A percentile compares a stretch with the other conserved stretches of the same genome.
These are phyloP conservation scores for Stipa capillata DNA, from an alignment of 176 grass and related monocot species.

Conservation along the genomic window DNA sequence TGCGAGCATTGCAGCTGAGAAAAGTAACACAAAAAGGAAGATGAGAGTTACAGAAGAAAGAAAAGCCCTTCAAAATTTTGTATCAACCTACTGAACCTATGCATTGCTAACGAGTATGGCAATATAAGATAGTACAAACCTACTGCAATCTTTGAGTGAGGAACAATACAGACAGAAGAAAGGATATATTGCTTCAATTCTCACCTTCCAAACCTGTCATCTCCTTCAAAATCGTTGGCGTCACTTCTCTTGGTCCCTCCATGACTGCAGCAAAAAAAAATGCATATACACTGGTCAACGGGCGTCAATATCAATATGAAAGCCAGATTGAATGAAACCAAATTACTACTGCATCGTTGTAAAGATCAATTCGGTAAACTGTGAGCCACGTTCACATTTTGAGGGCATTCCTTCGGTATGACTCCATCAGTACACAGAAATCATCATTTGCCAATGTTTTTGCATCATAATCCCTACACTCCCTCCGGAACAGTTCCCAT, in stretches of 20 bases:
- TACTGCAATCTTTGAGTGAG: background rate
- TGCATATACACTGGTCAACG: background rate
- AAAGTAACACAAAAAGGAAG: slow-evolving; percentile 15
- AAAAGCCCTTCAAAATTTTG: background rate
- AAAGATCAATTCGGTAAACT: no score
- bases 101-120: background rate
- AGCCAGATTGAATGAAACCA: background rate
- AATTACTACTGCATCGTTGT: background rate
- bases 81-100: background rate
- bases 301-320: background rate
- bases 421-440: background rate
- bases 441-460: background rate
- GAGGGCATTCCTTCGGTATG: background rate
- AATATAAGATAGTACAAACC: background rate
- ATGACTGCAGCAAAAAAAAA: slow-evolving; percentile 51
- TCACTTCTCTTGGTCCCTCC: slow-evolving; percentile 84
- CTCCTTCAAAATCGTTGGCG: slow-evolving; percentile 67
- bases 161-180: background rate
- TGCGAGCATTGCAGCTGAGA: slow-evolving; percentile 68
- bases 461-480: background rate
- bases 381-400: background rate
- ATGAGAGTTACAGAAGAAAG: background rate
- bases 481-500: background rate
- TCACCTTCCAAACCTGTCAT: slow-evolving; percentile 89
- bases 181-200: background rate